Evolutionary conservation across 1,284 basidiomycete genomes (phyloP).

Genomic region (Moesziomyces parantarcticus): DNA sequence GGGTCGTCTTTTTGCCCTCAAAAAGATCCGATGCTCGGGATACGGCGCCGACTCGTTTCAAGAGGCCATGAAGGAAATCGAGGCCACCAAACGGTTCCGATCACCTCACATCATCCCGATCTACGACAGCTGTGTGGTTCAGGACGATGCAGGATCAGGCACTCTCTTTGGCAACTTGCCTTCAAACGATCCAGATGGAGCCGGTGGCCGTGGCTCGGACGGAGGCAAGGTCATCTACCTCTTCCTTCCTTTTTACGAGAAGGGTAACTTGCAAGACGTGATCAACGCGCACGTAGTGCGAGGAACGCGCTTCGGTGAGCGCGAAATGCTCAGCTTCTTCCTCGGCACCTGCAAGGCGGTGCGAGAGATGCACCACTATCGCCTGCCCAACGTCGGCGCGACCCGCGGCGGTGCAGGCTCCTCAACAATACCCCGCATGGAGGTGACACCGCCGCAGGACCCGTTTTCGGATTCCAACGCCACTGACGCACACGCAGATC

Average conservation of each 20-base stretch:
- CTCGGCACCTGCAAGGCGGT: slow-evolving; percentile 93
- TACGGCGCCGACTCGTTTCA: slow-evolving; percentile 63
- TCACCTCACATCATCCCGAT: slow-evolving; percentile 65
- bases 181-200: slow-evolving; percentile 47
- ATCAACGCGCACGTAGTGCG: slow-evolving; percentile 89
- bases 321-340: slow-evolving; percentile 87
- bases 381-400: slow-evolving; percentile 45
- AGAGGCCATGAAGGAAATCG: slow-evolving; percentile 66
- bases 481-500: slow-evolving; percentile 2
- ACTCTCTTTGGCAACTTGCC: slow-evolving; percentile 56
- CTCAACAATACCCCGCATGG: slow-evolving; percentile 25
- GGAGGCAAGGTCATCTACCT: slow-evolving; percentile 63
- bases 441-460: slow-evolving; percentile 39
- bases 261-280: slow-evolving; percentile 87
- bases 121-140: slow-evolving; percentile 64
- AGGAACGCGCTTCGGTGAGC: slow-evolving; percentile 84
- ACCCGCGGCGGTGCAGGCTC: slow-evolving; percentile 17
- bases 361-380: slow-evolving; percentile 83
- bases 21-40: slow-evolving; percentile 66
- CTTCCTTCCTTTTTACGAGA: slow-evolving; percentile 89
- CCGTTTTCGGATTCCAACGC: slow-evolving; percentile 36
- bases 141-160: slow-evolving; percentile 53
- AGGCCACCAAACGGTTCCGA: slow-evolving; percentile 66
- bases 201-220: slow-evolving; percentile 25
- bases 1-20: slow-evolving; percentile 64